phyloP scores from a whole-genome alignment of 768 basidiomycete species.

The Lyophyllum decastes region DNA sequence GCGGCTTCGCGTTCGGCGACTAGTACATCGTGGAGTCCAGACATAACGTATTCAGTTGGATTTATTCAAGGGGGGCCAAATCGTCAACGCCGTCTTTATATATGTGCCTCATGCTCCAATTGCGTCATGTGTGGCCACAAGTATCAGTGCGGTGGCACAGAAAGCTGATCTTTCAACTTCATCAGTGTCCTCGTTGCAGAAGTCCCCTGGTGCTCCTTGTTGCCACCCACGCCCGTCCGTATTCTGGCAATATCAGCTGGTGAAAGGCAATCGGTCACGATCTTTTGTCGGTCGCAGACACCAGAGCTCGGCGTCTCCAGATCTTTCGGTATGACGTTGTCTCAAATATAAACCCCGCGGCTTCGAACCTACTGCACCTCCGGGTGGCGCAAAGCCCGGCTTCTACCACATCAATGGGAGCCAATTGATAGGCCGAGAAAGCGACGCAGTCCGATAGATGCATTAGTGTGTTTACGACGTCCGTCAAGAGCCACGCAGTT shows the following conservation, averaged over 20 bases:
- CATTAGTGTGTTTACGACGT: too few species aligned
- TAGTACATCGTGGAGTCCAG: conserved; percentile 8
- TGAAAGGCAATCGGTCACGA: neutral
- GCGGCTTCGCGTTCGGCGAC: conserved; percentile 2
- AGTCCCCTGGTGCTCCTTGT: neutral
- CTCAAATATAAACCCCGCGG: neutral
- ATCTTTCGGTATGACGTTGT: neutral
- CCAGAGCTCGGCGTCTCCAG: neutral
- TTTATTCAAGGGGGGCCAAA: too few species aligned
- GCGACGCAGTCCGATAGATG: too few species aligned
- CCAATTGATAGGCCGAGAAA: too few species aligned
- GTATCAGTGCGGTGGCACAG: neutral
- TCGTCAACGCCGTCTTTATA: neutral
- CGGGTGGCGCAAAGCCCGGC: neutral
- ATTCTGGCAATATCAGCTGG: too few species aligned
- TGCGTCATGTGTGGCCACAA: neutral
- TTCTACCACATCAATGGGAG: too few species aligned
- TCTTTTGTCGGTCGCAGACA: neutral
- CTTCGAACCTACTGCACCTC: neutral
- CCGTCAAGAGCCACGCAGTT: too few species aligned
- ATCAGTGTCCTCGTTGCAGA: neutral
- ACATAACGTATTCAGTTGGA: neutral
- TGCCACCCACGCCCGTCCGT: too few species aligned
- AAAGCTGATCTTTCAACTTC: neutral
- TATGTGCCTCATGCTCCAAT: neutral